A percentile compares a stretch with the other conserved stretches of the same genome.
Evolutionary conservation across 345 rosid genomes (phyloP).

Genomic region (Streptanthus diversifolius): DNA sequence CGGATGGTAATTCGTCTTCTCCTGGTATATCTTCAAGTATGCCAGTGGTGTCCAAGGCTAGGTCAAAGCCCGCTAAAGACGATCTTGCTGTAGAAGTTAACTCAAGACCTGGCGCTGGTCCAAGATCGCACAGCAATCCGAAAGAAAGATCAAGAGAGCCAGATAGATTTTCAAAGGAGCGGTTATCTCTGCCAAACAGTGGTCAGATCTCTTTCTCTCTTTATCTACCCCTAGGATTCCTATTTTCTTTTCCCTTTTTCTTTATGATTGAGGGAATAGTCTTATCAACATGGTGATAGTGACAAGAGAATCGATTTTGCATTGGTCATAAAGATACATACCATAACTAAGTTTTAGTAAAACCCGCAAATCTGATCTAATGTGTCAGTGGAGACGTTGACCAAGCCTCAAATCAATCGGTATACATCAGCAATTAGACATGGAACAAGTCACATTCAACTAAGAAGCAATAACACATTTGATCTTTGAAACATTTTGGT

Average conservation of each 20-base stretch:
- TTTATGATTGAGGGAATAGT: neutral
- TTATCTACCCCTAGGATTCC: neutral
- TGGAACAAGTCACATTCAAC: neutral
- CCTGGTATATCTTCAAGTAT: conserved; percentile 53
- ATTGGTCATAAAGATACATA: neutral
- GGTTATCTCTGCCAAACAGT: conserved; percentile 65
- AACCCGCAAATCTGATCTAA: neutral
- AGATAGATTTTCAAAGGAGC: conserved; percentile 56
- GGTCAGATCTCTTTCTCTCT: conserved; percentile 44
- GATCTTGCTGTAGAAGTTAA: conserved; percentile 49
- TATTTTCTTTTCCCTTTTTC: neutral
- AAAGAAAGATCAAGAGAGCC: conserved; percentile 63
- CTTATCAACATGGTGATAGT: neutral
- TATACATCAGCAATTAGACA: neutral
- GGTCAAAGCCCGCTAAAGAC: conserved; percentile 50
- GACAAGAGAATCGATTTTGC: neutral
- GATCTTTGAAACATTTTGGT: neutral
- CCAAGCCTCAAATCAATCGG: neutral
- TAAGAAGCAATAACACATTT: conserved; percentile 1
- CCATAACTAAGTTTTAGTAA: neutral
- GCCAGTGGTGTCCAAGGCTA: conserved; percentile 47
- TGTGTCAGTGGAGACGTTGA: neutral
- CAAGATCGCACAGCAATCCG: conserved; percentile 86
- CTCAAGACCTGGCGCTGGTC: conserved; percentile 44
- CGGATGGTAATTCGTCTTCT: conserved; percentile 64